A percentile compares a stretch with the other conserved stretches of the same genome.
These are phyloP conservation scores for Capronia epimyces DNA, from an alignment of 2,329 filamentous ascomycete genomes.

Conservation along the genomic window DNA sequence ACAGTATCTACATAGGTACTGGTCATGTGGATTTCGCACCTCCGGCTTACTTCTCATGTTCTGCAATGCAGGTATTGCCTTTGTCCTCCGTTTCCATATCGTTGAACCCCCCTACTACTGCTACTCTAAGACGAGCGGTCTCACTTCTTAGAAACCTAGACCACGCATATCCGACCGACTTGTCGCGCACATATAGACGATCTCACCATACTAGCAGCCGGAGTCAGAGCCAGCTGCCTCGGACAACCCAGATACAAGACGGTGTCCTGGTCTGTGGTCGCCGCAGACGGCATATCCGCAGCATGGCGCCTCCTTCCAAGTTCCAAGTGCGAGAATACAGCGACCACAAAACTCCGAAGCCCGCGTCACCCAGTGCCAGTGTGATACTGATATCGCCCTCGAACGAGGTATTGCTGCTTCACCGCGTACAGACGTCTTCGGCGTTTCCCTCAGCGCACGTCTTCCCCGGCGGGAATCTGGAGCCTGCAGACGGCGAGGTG, in stretches of 20 bases:
- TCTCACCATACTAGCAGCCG: no score
- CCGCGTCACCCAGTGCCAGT: conserved; percentile 43
- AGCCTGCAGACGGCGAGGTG: conserved; percentile 66
- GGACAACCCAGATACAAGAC: neutral
- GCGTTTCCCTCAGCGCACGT: conserved; percentile 91
- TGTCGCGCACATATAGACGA: no score
- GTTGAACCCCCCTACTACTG: neutral
- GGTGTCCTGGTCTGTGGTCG: neutral
- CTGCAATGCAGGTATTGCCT: neutral
- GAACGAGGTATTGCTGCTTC: conserved; percentile 83
- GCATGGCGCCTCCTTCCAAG: conserved; percentile 38
- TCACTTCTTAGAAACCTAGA: no score
- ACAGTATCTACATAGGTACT: no score
- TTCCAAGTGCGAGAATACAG: conserved; percentile 52
- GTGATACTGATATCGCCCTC: conserved; percentile 77
- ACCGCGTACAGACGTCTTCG: conserved; percentile 73
- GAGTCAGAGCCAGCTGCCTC: neutral
- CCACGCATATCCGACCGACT: neutral
- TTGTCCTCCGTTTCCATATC: no score
- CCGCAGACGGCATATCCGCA: neutral
- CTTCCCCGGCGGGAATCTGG: conserved; percentile 81
- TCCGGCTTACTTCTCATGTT: neutral
- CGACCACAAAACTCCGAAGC: conserved; percentile 20
- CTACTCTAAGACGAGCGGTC: neutral
- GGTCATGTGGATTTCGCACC: neutral